These are phyloP conservation scores for Eragrostis nindensis DNA, from an alignment of 176 grass and related monocot species.

Conservation along the genomic window DNA sequence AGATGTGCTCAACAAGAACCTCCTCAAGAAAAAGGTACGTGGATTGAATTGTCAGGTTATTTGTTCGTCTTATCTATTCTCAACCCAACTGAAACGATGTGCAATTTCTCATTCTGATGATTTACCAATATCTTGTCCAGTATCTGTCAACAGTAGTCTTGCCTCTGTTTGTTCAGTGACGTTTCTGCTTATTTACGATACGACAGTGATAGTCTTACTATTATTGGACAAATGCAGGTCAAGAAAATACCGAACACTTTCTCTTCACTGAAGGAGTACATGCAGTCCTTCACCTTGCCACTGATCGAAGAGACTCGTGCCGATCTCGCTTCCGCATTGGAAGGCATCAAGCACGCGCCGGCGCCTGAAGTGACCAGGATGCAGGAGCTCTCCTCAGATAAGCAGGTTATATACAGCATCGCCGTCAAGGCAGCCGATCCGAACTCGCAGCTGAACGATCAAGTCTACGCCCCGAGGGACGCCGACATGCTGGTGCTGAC, in stretches of 20 bases:
- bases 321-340: constrained; percentile 58
- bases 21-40: constrained; percentile 48
- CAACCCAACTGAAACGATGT: not conserved
- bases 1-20: constrained; percentile 53
- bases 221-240: constrained; percentile 37
- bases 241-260: constrained; percentile 56
- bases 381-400: not conserved
- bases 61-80: not conserved
- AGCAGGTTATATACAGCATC: constrained; percentile 42
- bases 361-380: not conserved
- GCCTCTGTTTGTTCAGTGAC: too few species aligned
- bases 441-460: not conserved
- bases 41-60: not conserved
- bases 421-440: not conserved
- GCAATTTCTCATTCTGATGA: not conserved
- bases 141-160: too few species aligned
- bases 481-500: constrained; percentile 54
- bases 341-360: constrained; percentile 50
- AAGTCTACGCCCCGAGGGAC: constrained; percentile 49
- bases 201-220: too few species aligned
- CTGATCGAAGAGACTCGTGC: constrained; percentile 63
- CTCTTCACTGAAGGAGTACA: constrained; percentile 48
- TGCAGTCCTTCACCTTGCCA: constrained; percentile 49
- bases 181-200: too few species aligned
- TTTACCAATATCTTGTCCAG: not conserved